Evolutionary conservation across 805 yeast genomes (phyloP).

Genomic region (Candida wancherniae): DNA sequence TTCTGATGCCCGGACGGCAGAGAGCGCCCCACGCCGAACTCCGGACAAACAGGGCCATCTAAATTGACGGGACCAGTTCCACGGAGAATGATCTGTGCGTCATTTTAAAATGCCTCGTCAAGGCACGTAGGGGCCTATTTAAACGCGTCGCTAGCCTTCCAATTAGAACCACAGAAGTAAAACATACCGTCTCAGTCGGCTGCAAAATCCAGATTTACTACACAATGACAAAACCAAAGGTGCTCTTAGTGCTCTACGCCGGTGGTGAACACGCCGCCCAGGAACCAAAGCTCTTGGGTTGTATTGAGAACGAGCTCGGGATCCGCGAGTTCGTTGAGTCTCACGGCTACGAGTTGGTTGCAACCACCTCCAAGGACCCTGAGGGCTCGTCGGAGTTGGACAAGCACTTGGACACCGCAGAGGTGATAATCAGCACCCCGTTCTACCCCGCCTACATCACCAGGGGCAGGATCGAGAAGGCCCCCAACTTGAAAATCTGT

Average conservation of each 20-base stretch:
- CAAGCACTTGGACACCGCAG: constrained; percentile 64
- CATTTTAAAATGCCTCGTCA: no score
- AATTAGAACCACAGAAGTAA: no score
- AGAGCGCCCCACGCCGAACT: no score
- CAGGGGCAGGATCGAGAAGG: constrained; percentile 59
- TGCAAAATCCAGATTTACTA: no score
- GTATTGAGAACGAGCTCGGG: constrained; percentile 73
- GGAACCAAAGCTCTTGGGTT: constrained; percentile 60
- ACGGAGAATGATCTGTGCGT: no score
- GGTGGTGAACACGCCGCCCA: constrained; percentile 57
- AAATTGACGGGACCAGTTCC: no score
- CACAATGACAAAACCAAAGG: constrained; percentile 24
- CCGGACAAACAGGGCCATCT: no score
- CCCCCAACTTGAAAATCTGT: constrained; percentile 64
- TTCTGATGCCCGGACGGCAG: no score
- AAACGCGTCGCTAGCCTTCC: no score
- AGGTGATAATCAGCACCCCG: constrained; percentile 74
- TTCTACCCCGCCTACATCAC: constrained; percentile 78
- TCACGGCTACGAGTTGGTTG: constrained; percentile 61
- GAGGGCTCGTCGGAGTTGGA: constrained; percentile 56
- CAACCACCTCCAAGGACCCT: constrained; percentile 65
- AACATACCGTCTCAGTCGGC: no score
- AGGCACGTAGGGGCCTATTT: no score
- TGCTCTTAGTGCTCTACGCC: constrained; percentile 54
- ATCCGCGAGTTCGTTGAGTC: constrained; percentile 57